Evolutionary conservation across 345 rosid genomes (phyloP), one percentile per base, ranked within the genome.

Genomic region (Pelargonium nanum): DNA sequence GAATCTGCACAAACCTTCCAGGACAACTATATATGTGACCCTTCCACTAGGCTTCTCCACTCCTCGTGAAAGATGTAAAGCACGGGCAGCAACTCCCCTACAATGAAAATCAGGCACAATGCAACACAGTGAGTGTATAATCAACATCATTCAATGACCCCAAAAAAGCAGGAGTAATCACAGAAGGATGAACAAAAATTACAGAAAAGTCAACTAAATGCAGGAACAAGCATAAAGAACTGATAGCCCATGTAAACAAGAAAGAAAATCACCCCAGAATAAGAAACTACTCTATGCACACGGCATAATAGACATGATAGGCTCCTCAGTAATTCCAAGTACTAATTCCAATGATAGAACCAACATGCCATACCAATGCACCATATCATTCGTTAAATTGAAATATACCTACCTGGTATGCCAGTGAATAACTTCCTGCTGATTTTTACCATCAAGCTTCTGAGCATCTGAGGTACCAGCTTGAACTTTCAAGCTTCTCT

Each of bases 41-140:
- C 96, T 87, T 69, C 99, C 99, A 74, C 99, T 93, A 10, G 99
- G 99, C 75, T 93, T 93, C 81, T 93, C 99, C 75, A 93, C 99
- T 56, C 97, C 99, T 77, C 99, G 84, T 15, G 99, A 93, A 20
- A 93, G 81, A 77, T 93, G 99, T 65, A 93, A 73, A 56, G 99
- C 97, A 55, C 97, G 99, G 67, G 99, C 99, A 17, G 96, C 95
- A 61, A 87, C 99, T 65, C 99, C 99, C 81, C 99, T 93, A 55
- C 65, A 70, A 63, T 60, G 17, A 44, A 65, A 64, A 61, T 63
- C 44, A 63, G 23, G 22, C 40, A 40, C 16, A 19, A 25, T 56
- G 34, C 58, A 65, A 30, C 45, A 54, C 54, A 61, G 54, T 20
- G 44, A 72, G 26, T 59, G 32, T 54, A 44, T 55, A 19, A 40